phyloP scores from a whole-genome alignment of 2,329 filamentous ascomycete species.

The Fusarium drepaniforme region DNA sequence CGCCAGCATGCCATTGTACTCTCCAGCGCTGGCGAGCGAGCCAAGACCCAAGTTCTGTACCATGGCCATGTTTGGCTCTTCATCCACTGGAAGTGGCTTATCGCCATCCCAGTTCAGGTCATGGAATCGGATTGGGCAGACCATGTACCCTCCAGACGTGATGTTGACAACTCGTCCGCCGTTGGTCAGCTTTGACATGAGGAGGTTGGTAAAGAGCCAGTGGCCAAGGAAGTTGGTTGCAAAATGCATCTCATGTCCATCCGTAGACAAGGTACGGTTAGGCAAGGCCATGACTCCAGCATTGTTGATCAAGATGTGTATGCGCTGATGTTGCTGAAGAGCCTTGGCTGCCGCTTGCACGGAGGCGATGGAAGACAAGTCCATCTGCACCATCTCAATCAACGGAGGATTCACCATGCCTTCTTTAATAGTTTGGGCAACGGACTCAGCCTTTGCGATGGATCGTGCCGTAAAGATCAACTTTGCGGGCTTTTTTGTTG shows the following conservation, averaged over 20 bases:
- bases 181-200: neutral
- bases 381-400: neutral
- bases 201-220: neutral
- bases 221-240: neutral
- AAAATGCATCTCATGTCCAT: neutral
- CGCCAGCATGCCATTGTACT: slow-evolving; percentile 1
- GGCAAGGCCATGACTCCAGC: neutral
- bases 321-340: neutral
- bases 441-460: neutral
- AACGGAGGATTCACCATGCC: neutral
- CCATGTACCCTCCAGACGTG: neutral
- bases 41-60: neutral
- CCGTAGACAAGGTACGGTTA: neutral
- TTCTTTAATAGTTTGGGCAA: neutral
- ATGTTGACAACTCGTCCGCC: neutral
- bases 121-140: neutral
- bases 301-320: slow-evolving; percentile 3
- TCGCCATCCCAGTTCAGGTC: neutral
- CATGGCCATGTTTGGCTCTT: neutral
- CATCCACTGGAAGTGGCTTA: neutral
- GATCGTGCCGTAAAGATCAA: neutral
- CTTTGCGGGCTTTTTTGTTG: neutral
- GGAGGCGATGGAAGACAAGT: neutral
- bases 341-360: neutral
- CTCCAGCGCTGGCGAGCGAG: neutral